Evolutionary conservation across 345 rosid species (phyloP), one percentile per base, ranked within the genome.

Genomic region (Arabidopsis suecica): DNA sequence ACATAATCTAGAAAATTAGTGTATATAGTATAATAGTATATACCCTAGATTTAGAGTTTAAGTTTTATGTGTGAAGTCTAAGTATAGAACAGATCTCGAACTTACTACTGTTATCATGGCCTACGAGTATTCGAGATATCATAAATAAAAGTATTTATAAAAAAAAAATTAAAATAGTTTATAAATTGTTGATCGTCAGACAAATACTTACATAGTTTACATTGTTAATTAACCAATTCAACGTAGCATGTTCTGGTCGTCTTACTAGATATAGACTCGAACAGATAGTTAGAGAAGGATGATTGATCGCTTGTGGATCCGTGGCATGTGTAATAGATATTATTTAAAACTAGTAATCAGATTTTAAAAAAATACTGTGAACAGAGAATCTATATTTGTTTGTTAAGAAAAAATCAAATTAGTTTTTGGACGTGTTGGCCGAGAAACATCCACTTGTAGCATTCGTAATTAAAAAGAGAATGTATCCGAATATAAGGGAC

Each of bases 381-480:
- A 40, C 55, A 60, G 37, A 59, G 41, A 49, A 50, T 40, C n/a
- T 11, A 59, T 65, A 56, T 49, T 38, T 58, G 18, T 74, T 11
- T 66, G 37, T 58, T 58, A 58, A 74, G 22, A 58, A 60, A 42
- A 51, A 62, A 38, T 41, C 5, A 54, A 49, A 62, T 28, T 41
- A 63, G 47, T 41, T 20, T 63, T 62, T 69, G 75, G 79, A 61
- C 59, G 69, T 61, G 64, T 69, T 69, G 75, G 75, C n/a, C 42
- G 51, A 69, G 79, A 69, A 44, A 13, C 42, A 69, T 54, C 79
- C 74, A 44, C 70, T 69, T 61, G 74, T 61, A 42, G 16, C 61
- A 61, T 76, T 61, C 74, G 58, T 76, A 76, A 61, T 51, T 54
- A 5, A n/a, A n/a, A 76, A 51, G 69, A 53, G 64, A 68, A 69